phyloP scores from a whole-genome alignment of 768 basidiomycete genomes.

The Naganishia randhawae region DNA sequence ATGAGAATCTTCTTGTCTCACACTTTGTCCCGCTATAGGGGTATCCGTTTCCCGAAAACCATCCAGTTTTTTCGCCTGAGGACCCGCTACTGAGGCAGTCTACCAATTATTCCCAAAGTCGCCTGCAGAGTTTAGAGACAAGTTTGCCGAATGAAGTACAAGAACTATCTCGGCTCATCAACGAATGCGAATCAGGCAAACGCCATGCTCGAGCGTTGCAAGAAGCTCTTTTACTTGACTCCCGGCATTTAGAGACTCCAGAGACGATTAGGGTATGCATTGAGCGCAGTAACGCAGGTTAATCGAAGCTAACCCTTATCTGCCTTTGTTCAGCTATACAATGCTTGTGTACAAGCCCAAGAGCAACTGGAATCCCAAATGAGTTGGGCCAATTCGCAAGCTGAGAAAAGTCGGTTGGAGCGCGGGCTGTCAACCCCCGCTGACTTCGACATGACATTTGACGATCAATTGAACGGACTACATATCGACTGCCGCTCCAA shows the following conservation, averaged over 20 bases:
- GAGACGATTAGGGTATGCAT: slow-evolving; percentile 64
- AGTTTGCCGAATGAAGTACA: slow-evolving; percentile 66
- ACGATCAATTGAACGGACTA: slow-evolving; percentile 19
- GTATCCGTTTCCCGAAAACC: slow-evolving; percentile 39
- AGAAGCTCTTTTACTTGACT: slow-evolving; percentile 66
- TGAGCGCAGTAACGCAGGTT: too few species aligned
- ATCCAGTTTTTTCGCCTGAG: slow-evolving; percentile 50
- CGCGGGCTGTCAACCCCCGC: slow-evolving; percentile 20
- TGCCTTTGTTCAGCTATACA: slow-evolving; percentile 61
- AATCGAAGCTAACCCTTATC: neutral
- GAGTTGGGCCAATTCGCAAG: slow-evolving; percentile 77
- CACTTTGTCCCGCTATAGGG: slow-evolving; percentile 34
- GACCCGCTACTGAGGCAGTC: slow-evolving; percentile 63
- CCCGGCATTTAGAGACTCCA: slow-evolving; percentile 63
- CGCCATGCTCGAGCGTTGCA: slow-evolving; percentile 74
- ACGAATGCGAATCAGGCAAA: slow-evolving; percentile 77
- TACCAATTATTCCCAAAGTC: slow-evolving; percentile 21
- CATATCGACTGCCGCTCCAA: neutral
- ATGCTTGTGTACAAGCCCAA: slow-evolving; percentile 73
- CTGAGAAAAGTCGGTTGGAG: slow-evolving; percentile 43
- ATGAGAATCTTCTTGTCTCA: neutral
- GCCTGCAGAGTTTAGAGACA: slow-evolving; percentile 41
- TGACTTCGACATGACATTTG: slow-evolving; percentile 1
- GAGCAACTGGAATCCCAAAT: slow-evolving; percentile 83
- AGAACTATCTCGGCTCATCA: slow-evolving; percentile 73